A percentile compares a stretch with the other conserved stretches of the same genome.
Evolutionary conservation across 768 basidiomycete genomes (phyloP).

Genomic region (Suillus lakei): DNA sequence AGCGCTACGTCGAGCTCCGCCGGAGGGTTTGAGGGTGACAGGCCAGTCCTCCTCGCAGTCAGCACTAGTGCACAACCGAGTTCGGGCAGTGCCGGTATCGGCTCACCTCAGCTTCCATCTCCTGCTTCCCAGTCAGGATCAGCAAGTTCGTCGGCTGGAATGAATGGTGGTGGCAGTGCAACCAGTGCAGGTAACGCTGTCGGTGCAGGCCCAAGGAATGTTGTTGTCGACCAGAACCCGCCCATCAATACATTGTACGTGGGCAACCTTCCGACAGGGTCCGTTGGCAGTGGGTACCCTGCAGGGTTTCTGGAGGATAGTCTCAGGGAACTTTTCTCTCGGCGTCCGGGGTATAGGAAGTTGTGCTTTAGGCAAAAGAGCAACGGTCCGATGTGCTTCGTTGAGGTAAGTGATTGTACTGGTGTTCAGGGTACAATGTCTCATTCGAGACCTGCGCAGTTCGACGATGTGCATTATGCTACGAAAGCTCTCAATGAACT

Average conservation of each 20-base stretch:
- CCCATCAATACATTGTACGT: constrained; percentile 99
- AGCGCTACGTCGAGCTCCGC: constrained; percentile 48
- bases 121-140: constrained; percentile 70
- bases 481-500: constrained; percentile 87
- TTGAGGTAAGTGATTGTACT: constrained; percentile 66
- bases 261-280: constrained; percentile 91
- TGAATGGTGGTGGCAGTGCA: constrained; percentile 32
- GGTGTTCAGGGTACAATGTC: background rate
- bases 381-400: constrained; percentile 99
- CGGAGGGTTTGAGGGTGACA: constrained; percentile 44
- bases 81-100: constrained; percentile 47
- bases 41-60: constrained; percentile 43
- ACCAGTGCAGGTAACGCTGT: constrained; percentile 33
- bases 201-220: constrained; percentile 38
- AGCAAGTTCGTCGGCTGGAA: constrained; percentile 38
- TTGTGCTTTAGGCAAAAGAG: constrained; percentile 95
- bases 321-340: constrained; percentile 79
- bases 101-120: constrained; percentile 78
- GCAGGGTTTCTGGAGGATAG: constrained; percentile 87
- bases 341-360: constrained; percentile 85
- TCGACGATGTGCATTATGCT: constrained; percentile 87
- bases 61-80: constrained; percentile 47
- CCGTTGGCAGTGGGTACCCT: constrained; percentile 71
- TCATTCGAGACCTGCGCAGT: constrained; percentile 49
- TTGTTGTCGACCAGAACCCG: constrained; percentile 86